phyloP scores from a whole-genome alignment of 163 green algal species.

The Scenedesmus sp. region DNA sequence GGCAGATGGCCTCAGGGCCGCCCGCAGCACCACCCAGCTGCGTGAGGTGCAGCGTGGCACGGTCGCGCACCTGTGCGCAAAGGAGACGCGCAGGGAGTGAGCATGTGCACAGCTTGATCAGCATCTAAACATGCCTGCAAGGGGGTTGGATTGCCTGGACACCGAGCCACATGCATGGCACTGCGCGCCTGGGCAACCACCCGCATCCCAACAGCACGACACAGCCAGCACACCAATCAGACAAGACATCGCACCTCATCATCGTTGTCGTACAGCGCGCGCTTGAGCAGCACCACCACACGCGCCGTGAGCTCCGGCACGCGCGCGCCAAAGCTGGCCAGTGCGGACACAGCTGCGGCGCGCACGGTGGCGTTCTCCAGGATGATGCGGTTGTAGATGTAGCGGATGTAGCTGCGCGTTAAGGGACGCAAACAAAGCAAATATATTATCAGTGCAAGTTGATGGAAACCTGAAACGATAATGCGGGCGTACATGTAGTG shows the following conservation, averaged over 20 bases:
- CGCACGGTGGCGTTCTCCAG: constrained; percentile 99
- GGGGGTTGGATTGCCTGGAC: no score
- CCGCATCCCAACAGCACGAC: no score
- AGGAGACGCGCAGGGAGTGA: no score
- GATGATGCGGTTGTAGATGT: constrained; percentile 99
- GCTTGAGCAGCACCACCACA: constrained; percentile 90
- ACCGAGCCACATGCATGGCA: no score
- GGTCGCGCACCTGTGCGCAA: constrained; percentile 87
- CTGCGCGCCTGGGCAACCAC: no score
- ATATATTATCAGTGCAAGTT: neutral
- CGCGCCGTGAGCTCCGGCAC: constrained; percentile 59
- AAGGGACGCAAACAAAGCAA: neutral
- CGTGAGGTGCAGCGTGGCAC: constrained; percentile 92
- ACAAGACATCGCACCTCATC: constrained; percentile 85
- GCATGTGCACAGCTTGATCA: neutral
- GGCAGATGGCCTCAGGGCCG: constrained; percentile 54
- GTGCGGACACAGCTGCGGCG: constrained; percentile 90
- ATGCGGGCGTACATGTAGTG: no score
- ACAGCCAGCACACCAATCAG: neutral
- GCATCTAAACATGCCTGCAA: no score
- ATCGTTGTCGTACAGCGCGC: constrained; percentile 96
- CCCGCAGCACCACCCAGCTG: constrained; percentile 80
- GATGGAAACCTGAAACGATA: no score
- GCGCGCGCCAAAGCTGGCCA: constrained; percentile 91
- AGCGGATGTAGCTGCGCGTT: constrained; percentile 93